These are phyloP conservation scores for Penicillium sp. DNA, from an alignment of 2,329 filamentous ascomycete genomes.

Conservation along the genomic window DNA sequence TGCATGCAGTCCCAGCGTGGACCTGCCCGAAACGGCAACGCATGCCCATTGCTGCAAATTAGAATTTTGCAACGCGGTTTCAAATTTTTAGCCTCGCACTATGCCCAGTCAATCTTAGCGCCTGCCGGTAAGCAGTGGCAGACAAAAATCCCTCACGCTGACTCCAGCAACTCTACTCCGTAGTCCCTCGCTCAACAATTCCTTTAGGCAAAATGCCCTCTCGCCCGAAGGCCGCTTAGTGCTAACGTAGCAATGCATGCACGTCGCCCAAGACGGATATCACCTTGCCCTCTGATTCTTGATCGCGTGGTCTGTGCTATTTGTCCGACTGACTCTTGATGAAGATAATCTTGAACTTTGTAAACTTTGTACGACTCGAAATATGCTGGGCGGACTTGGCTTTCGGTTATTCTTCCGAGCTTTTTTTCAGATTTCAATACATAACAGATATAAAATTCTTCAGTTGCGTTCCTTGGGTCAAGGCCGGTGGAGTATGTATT, in stretches of 20 bases:
- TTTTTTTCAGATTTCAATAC: too few relatives aligned
- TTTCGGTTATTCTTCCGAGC: not conserved
- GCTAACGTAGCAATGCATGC: not conserved
- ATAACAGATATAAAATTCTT: not conserved
- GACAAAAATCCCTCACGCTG: constrained; percentile 10
- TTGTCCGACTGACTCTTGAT: not conserved
- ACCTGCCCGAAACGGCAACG: constrained; percentile 8
- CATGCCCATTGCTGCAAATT: not conserved
- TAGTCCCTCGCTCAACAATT: too few relatives aligned
- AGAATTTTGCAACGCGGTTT: not conserved
- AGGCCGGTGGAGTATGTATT: too few relatives aligned
- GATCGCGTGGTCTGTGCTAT: not conserved
- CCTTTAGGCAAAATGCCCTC: too few relatives aligned
- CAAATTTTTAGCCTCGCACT: not conserved
- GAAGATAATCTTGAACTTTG: too few relatives aligned
- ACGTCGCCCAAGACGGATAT: constrained; percentile 11
- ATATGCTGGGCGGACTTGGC: not conserved
- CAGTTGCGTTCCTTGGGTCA: not conserved
- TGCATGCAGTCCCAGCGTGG: not conserved
- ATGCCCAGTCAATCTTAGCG: too few relatives aligned
- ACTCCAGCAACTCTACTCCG: too few relatives aligned
- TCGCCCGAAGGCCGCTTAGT: not conserved
- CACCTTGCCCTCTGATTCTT: not conserved
- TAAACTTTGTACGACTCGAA: not conserved
- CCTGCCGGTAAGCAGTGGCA: not conserved